A percentile compares a stretch with the other conserved stretches of the same genome.
Evolutionary conservation across 495 filamentous ascomycete genomes (phyloP).

Genomic region (Collariella sp.): DNA sequence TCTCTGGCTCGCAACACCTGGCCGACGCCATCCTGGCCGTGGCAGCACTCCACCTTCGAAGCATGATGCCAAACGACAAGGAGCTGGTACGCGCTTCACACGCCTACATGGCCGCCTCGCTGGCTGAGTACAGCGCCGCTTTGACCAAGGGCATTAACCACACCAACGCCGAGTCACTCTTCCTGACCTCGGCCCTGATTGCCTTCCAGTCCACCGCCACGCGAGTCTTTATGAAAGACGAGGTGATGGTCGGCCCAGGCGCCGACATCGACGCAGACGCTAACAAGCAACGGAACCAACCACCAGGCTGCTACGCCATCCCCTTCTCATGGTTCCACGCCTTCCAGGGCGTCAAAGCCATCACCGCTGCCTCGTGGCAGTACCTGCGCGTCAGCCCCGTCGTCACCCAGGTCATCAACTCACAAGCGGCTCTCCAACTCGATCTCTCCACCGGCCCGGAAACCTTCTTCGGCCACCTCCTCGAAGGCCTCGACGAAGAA

Average conservation of each 20-base stretch:
- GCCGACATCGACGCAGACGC: background rate
- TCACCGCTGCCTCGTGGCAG: conserved; percentile 44
- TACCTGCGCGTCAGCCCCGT: conserved; percentile 44
- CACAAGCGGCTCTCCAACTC: conserved; percentile 44
- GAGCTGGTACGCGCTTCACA: conserved; percentile 47
- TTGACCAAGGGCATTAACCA: conserved; percentile 42
- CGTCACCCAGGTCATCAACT: conserved; percentile 46
- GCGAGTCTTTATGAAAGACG: conserved; percentile 43
- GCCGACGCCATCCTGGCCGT: conserved; percentile 50
- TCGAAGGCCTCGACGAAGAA: conserved; percentile 44
- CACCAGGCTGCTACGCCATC: conserved; percentile 33
- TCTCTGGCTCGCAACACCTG: conserved; percentile 43
- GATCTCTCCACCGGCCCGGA: conserved; percentile 32
- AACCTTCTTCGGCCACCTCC: conserved; percentile 45
- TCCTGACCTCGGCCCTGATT: conserved; percentile 46
- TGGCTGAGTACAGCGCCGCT: conserved; percentile 44
- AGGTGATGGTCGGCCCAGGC: conserved; percentile 15
- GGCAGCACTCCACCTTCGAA: conserved; percentile 47
- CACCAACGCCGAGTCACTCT: conserved; percentile 47
- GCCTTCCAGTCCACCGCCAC: conserved; percentile 51
- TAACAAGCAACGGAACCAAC: conserved; percentile 1
- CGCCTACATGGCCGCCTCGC: conserved; percentile 48
- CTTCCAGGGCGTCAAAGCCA: conserved; percentile 51
- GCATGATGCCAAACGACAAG: conserved; percentile 40
- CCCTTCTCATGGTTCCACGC: conserved; percentile 50